Evolutionary conservation across 2,329 filamentous ascomycete genomes (phyloP), one percentile per base, ranked within the genome.

Genomic region (Aspergillus sojae): DNA sequence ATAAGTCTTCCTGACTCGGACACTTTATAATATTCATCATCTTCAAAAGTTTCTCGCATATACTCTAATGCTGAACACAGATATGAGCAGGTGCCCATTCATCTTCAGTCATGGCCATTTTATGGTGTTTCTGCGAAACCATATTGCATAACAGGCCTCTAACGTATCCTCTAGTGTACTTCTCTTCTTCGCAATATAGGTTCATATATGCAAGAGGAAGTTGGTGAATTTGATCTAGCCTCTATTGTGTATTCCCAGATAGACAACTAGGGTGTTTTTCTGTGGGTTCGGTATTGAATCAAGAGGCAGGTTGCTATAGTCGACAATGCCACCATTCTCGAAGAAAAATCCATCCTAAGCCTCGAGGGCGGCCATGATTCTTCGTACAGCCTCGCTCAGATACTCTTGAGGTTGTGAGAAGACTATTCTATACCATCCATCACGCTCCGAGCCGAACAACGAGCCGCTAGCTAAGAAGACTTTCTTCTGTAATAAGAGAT

Each of bases 391-490:
- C 65, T 75, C 71, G 5, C 72, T 68, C 53, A 81, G 60, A 54
- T 73, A 68, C 5, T 68, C 67, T 48, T 65, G 68, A 14, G 73
- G 70, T 46, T 79, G 69, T 10, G 77, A 75, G 60, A 79, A 79
- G 5, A 81, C 76, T 58, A 82, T 68, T 36, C 81, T 69, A 68
- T 81, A 83, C 77, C 80, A 80, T 0, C 81, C 81, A 26, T 70
- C 70, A 52, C 73, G 71, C 67, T 81, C 78, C 0, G 77, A 77
- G 1, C 74, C 77, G 62, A 79, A 80, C 41, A 72, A 48, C 6
- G 70, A 65, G 0, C 78, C 78, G 58, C 67, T 75, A 2, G 74
- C 75, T 30, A 81, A 64, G 48, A 78, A 79, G 9, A 80, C 75
- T 61, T 73, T 77, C 19, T 71, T 70, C 30, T 76, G 64, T 48